phyloP scores from a whole-genome alignment of 2,329 filamentous ascomycete species.

The Chaetomiaceae sp. region DNA sequence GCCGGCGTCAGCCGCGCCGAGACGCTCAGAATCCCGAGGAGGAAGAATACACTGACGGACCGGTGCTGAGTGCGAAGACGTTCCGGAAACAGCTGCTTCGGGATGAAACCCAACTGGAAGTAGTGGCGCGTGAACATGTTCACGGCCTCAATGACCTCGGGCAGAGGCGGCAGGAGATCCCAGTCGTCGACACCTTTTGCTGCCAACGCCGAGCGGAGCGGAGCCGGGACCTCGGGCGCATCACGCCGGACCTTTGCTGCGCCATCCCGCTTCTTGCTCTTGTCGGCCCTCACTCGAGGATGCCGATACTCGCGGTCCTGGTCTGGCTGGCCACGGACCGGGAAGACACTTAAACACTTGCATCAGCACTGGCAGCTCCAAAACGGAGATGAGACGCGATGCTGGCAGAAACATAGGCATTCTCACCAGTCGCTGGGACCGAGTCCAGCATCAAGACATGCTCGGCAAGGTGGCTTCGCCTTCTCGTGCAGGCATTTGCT shows the following conservation, averaged over 20 bases:
- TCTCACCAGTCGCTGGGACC: conserved; percentile 47
- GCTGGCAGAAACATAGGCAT: no score
- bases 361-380: conserved; percentile 10
- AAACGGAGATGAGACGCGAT: no score
- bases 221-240: conserved; percentile 30
- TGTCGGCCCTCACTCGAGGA: conserved; percentile 48
- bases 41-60: conserved; percentile 51
- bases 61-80: conserved; percentile 43
- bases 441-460: conserved; percentile 48
- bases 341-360: conserved; percentile 42
- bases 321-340: conserved; percentile 49
- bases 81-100: conserved; percentile 47
- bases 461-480: conserved; percentile 45
- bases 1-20: conserved; percentile 51
- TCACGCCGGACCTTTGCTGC: conserved; percentile 35
- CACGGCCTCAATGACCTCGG: conserved; percentile 49
- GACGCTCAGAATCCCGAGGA: conserved; percentile 52
- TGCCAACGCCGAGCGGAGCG: conserved; percentile 17
- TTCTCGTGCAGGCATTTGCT: conserved; percentile 53
- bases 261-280: conserved; percentile 37
- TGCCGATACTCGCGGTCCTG: conserved; percentile 54
- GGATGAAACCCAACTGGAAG: conserved; percentile 57
- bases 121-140: conserved; percentile 51
- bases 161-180: conserved; percentile 46
- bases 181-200: conserved; percentile 39